Conservation (phyloP, 305 asterid genomes). For the Fraxinus sp. region DNA sequence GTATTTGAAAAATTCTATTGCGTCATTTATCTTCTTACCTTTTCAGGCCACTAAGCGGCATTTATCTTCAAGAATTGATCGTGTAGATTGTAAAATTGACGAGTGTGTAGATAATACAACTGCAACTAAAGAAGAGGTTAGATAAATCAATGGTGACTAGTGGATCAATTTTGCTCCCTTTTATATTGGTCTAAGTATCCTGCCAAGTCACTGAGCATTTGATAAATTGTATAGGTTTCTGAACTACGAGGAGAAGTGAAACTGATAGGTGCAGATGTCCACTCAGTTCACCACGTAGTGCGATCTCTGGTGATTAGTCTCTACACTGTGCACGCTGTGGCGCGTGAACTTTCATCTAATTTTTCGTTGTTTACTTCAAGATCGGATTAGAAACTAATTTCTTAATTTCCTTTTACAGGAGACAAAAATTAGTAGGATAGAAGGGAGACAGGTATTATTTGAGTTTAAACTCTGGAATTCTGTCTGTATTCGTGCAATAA, state of each 20-base stretch:
- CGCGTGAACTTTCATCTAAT: neutral
- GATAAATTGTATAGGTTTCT: slow-evolving; percentile 49
- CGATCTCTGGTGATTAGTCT: slow-evolving; percentile 65
- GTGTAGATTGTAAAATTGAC: slow-evolving; percentile 72
- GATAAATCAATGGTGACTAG: slow-evolving; percentile 24
- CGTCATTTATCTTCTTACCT: slow-evolving; percentile 18
- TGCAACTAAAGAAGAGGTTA: slow-evolving; percentile 70
- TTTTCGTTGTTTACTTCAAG: neutral
- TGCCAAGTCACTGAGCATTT: slow-evolving; percentile 21
- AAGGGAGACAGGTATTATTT: slow-evolving; percentile 69
- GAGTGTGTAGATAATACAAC: slow-evolving; percentile 59
- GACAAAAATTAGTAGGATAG: slow-evolving; percentile 73
- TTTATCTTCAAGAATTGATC: slow-evolving; percentile 69
- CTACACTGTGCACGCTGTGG: neutral
- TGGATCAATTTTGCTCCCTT: neutral
- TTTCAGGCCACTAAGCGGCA: slow-evolving; percentile 75
- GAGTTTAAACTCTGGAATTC: neutral
- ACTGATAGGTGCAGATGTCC: slow-evolving; percentile 54
- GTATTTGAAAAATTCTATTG: slow-evolving; percentile 11
- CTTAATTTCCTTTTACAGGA: slow-evolving; percentile 50
- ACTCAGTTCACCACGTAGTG: slow-evolving; percentile 72
- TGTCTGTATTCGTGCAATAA: slow-evolving; percentile 7
- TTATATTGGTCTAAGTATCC: slow-evolving; percentile 16
- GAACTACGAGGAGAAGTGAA: slow-evolving; percentile 64
- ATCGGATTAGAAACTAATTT: slow-evolving; percentile 23